Evolutionary conservation across 2,329 filamentous ascomycete genomes (phyloP), one percentile per base, ranked within the genome.

Genomic region (Amesomyces nigricolor): DNA sequence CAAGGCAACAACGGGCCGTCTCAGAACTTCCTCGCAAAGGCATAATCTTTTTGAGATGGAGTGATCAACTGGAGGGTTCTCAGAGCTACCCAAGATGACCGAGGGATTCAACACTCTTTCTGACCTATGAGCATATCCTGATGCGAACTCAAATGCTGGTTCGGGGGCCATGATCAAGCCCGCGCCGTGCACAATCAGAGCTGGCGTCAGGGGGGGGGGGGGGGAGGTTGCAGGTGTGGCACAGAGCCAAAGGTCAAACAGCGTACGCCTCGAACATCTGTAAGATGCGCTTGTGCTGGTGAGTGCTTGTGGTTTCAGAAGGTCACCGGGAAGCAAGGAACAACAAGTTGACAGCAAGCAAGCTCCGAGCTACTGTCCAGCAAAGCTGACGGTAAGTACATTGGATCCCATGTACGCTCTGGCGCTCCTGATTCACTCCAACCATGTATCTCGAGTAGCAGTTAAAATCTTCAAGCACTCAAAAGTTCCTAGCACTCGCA

Each of bases 1-100:
- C 49, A 53, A 49, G 45, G 50, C 46, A 50, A 57, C 54, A 30
- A 42, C 50, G 50, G 50, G 38, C 47, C 16, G 9, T 26, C 7
- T 46, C 42, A 17, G 11, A 14, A 11, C 42, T 29, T 39, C 47
- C 47, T 56, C 54, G 39, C 8, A 30, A 48, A 40, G 32, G 22
- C 8, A 8, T 35, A 22, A 30, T 22, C 47, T 26, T 11, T 16
- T 17, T n/a, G 35, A n/a, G 37, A 22, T 32, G 22, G 4, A 38
- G 26, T 40, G 42, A 14, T 37, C 44, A 37, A 42, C 42, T 44
- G 42, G 42, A 17, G n/a, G 37, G 30, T 26, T 5, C 4, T 37
- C 39, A 11, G 19, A 10, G 37, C 5, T 30, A n/a, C 30, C 40
- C 46, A 32, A 35, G 35, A 32, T 11, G 26, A 13, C 16, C 26